phyloP scores from a whole-genome alignment of 139 green algal genomes.

The Eudorina sp. region DNA sequence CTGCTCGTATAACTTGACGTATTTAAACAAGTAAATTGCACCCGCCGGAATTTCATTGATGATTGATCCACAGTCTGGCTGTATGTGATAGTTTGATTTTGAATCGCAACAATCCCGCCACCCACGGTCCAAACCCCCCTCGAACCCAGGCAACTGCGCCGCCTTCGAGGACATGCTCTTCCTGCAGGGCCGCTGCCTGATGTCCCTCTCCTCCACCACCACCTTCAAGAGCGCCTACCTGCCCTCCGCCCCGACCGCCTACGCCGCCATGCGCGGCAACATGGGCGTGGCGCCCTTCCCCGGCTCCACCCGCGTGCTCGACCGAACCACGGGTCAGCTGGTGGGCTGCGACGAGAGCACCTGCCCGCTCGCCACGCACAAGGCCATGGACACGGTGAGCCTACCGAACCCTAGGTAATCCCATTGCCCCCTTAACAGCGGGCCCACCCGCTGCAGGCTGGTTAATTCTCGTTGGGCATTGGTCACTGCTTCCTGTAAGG shows the following conservation, averaged over 20 bases:
- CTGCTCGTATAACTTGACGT: no score
- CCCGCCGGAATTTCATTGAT: no score
- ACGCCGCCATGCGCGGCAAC: conserved; percentile 19
- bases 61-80: no score
- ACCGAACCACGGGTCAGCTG: background rate
- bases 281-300: conserved; percentile 37
- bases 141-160: conserved; percentile 19
- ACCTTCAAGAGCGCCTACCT: conserved; percentile 41
- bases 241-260: background rate
- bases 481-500: no score
- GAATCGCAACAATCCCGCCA: no score
- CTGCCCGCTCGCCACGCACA: conserved; percentile 1
- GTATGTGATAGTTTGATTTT: no score
- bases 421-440: no score
- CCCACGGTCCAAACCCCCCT: no score
- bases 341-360: background rate
- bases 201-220: conserved; percentile 12
- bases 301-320: conserved; percentile 33
- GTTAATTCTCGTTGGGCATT: no score
- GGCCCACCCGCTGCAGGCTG: no score
- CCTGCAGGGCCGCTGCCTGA: conserved; percentile 36
- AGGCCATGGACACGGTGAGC: background rate
- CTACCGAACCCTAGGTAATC: no score
- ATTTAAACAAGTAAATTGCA: no score
- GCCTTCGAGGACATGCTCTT: conserved; percentile 31